A percentile compares a stretch with the other conserved stretches of the same genome.
Conservation (phyloP, 495 filamentous ascomycete species). For the Xylaria flabelliformis region DNA sequence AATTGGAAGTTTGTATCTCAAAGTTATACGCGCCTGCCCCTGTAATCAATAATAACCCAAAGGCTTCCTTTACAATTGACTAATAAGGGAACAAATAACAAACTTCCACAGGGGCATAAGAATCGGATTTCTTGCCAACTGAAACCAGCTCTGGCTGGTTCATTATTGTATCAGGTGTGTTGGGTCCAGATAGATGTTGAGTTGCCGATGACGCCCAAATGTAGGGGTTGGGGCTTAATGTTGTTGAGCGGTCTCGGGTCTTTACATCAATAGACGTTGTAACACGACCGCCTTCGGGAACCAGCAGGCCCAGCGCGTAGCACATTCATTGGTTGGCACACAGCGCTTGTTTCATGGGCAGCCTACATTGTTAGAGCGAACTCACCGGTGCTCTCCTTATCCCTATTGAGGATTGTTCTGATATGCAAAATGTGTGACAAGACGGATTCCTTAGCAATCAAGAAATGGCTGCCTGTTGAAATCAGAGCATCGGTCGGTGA, state of each 20-base stretch:
- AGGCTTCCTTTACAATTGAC: too few relatives aligned
- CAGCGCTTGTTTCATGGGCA: background rate
- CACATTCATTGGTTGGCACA: background rate
- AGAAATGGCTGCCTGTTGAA: background rate
- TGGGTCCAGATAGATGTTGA: background rate
- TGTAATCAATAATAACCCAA: background rate
- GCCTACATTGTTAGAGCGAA: background rate
- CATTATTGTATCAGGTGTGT: background rate
- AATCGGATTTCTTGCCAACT: background rate
- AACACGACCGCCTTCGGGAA: background rate
- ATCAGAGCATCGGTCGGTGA: background rate
- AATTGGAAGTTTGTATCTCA: background rate
- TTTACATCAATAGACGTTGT: background rate
- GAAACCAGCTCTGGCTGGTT: background rate
- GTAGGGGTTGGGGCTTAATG: background rate
- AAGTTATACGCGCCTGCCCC: background rate
- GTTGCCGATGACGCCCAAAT: background rate
- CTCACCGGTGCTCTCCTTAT: background rate
- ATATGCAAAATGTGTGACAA: too few relatives aligned
- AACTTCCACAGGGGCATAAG: background rate
- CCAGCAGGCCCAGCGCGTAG: background rate
- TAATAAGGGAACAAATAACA: background rate
- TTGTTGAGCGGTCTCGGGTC: background rate
- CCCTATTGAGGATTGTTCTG: background rate
- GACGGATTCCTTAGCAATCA: too few relatives aligned